phyloP scores from a whole-genome alignment of 2,329 filamentous ascomycete species.

The Penicillium sp. region DNA sequence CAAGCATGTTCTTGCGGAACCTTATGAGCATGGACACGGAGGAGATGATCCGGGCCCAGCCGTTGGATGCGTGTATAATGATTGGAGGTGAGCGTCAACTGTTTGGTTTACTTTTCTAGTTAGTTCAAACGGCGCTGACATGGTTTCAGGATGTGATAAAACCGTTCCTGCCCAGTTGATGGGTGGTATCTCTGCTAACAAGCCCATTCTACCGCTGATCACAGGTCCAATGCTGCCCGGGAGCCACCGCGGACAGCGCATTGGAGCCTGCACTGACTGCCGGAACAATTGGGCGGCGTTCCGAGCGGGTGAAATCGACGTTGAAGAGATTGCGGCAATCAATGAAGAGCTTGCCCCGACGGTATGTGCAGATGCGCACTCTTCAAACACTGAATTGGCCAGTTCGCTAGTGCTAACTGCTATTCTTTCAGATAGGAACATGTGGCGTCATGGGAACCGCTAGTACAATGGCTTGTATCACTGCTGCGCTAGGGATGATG shows the following conservation, averaged over 20 bases:
- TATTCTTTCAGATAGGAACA: conserved; percentile 42
- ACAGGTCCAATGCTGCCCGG: conserved; percentile 75
- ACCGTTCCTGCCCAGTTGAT: conserved; percentile 71
- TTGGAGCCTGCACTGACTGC: conserved; percentile 73
- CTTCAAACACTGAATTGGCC: background rate
- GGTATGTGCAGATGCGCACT: conserved; percentile 39
- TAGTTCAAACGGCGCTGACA: background rate
- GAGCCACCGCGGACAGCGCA: conserved; percentile 58
- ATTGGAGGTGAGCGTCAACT: conserved; percentile 55
- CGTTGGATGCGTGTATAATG: conserved; percentile 63
- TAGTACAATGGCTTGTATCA: conserved; percentile 55
- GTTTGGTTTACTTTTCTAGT: background rate
- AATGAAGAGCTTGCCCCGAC: conserved; percentile 72
- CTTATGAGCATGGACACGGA: conserved; percentile 78
- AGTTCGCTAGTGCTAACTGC: conserved; percentile 4
- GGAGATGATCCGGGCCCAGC: conserved; percentile 71
- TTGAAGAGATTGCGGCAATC: conserved; percentile 66
- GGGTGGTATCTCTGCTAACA: conserved; percentile 71
- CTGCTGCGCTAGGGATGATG: conserved; percentile 52
- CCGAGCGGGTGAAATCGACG: conserved; percentile 61
- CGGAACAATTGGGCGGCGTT: conserved; percentile 69
- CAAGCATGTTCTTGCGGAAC: conserved; percentile 71
- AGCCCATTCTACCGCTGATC: conserved; percentile 64
- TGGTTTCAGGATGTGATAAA: conserved; percentile 65
- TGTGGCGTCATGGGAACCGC: conserved; percentile 59